Evolutionary conservation across 179 eudicot species (phyloP).

Genomic region (Sideroxylon spinosum): DNA sequence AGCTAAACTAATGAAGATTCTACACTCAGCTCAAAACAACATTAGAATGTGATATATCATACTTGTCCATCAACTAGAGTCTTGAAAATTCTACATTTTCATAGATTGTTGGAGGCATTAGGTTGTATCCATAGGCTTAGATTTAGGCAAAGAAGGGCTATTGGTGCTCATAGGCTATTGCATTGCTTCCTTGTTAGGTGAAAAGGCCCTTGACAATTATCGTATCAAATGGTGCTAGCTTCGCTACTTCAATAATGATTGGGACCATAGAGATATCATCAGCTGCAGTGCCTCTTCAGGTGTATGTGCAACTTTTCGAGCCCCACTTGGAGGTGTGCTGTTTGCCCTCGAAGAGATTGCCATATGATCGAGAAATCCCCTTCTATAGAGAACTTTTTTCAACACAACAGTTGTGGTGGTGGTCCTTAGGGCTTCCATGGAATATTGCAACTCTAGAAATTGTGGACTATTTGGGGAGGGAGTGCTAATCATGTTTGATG

Average conservation of each 20-base stretch:
- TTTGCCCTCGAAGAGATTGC: conserved; percentile 94
- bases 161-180: conserved; percentile 88
- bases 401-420: conserved; percentile 93
- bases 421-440: conserved; percentile 69
- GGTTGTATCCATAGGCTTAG: conserved; percentile 89
- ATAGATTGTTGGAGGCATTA: conserved; percentile 90
- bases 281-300: conserved; percentile 94
- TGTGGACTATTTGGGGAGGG: conserved; percentile 90
- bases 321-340: conserved; percentile 92
- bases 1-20: not conserved
- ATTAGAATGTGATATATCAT: too few species aligned
- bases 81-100: conserved; percentile 6
- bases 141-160: conserved; percentile 97
- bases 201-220: conserved; percentile 79
- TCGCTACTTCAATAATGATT: conserved; percentile 79
- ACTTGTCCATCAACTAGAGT: conserved; percentile 7
- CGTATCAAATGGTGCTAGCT: conserved; percentile 83
- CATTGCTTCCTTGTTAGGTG: conserved; percentile 85
- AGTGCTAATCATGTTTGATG: conserved; percentile 85
- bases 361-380: conserved; percentile 96
- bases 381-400: conserved; percentile 95
- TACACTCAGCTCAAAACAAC: not conserved
- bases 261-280: conserved; percentile 81
- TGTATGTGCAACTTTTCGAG: conserved; percentile 81
- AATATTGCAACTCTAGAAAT: conserved; percentile 61